Percentiles rank a stretch among this genome's conserved stretches.
These are phyloP conservation scores for Fusarium musae DNA, from an alignment of 2,329 filamentous ascomycete genomes.

Conservation along the genomic window DNA sequence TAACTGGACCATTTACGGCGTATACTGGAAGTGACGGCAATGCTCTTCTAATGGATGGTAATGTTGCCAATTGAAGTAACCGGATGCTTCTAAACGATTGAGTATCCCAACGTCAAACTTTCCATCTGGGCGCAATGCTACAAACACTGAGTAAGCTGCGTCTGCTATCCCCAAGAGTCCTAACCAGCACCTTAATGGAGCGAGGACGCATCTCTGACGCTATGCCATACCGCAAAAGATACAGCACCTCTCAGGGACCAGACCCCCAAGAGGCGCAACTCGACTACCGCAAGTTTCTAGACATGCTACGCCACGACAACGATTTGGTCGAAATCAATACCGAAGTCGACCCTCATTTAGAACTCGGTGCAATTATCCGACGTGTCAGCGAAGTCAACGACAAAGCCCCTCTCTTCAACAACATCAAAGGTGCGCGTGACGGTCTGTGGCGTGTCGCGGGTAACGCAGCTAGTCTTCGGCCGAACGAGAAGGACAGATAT, in stretches of 20 bases:
- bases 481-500: slow-evolving; percentile 47
- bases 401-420: slow-evolving; percentile 63
- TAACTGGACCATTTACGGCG: neutral
- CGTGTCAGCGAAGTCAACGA: slow-evolving; percentile 56
- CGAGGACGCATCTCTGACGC: neutral
- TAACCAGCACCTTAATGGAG: neutral
- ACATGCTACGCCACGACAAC: slow-evolving; percentile 44
- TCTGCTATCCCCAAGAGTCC: neutral
- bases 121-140: neutral
- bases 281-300: slow-evolving; percentile 26
- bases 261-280: slow-evolving; percentile 11
- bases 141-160: neutral
- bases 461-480: slow-evolving; percentile 51
- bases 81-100: neutral
- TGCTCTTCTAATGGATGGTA: neutral
- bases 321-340: slow-evolving; percentile 57
- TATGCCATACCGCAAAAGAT: neutral
- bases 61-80: neutral
- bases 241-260: neutral
- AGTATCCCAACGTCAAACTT: no score
- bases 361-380: slow-evolving; percentile 58
- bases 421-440: slow-evolving; percentile 56
- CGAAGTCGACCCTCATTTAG: slow-evolving; percentile 56
- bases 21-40: neutral
- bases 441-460: slow-evolving; percentile 60